These are phyloP conservation scores for Xylaria sp. DNA, from an alignment of 2,329 filamentous ascomycete genomes.

Conservation along the genomic window DNA sequence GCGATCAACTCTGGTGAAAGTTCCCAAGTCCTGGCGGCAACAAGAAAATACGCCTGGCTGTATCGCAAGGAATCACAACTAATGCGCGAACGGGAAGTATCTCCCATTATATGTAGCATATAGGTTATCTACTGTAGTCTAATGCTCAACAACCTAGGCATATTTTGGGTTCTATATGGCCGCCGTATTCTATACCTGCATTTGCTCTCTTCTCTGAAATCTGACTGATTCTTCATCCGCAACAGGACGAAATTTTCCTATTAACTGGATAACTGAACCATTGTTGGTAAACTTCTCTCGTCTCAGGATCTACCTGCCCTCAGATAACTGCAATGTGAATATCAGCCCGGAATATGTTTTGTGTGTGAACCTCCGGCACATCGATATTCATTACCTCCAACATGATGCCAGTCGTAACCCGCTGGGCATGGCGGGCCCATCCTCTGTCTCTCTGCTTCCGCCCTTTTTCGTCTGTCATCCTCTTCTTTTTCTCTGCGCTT, in stretches of 20 bases:
- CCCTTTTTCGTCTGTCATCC: not conserved
- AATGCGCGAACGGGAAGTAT: not conserved
- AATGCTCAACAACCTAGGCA: not conserved
- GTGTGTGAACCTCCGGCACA: not conserved
- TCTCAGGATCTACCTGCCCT: not conserved
- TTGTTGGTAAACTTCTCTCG: not conserved
- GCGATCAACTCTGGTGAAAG: not conserved
- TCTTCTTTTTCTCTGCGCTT: not conserved
- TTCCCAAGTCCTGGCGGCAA: not conserved
- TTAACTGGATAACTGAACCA: not conserved
- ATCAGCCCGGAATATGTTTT: not conserved
- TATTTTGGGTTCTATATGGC: not conserved
- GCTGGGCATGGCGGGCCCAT: not conserved
- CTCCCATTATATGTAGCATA: not conserved
- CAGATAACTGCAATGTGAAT: not conserved
- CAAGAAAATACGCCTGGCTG: not conserved
- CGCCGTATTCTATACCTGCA: not conserved
- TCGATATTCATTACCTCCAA: not conserved
- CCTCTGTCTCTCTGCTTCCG: not conserved
- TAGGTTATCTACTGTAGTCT: not conserved
- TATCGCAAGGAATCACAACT: not conserved
- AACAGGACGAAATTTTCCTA: not conserved
- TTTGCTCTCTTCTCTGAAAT: not conserved
- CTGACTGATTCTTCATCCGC: not conserved
- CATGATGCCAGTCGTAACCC: not conserved